Percentiles rank a stretch among this genome's conserved stretches.
Evolutionary conservation across 2,329 filamentous ascomycete species (phyloP).

Genomic region (Helicocarpus griseus): DNA sequence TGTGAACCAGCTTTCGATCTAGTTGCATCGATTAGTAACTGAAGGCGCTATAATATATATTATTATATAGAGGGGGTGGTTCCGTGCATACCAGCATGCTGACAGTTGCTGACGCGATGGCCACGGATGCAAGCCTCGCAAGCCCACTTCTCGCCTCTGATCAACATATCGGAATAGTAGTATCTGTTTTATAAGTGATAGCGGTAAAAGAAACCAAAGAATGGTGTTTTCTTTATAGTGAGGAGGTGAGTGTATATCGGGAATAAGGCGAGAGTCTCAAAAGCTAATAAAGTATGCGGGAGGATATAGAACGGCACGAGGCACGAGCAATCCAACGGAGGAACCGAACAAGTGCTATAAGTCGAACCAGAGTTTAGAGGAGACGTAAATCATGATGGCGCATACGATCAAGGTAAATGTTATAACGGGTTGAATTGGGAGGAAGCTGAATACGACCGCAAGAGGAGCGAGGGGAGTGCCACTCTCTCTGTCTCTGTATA

Average conservation of each 20-base stretch:
- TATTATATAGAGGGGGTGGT: conserved; percentile 8
- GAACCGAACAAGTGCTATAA: neutral
- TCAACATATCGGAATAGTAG: conserved; percentile 11
- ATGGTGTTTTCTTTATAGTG: neutral
- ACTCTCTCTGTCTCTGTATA: no score
- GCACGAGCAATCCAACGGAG: neutral
- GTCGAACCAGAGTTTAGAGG: neutral
- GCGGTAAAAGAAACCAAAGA: neutral
- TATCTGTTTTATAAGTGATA: neutral
- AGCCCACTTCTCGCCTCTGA: conserved; percentile 17
- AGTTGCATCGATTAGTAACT: conserved; percentile 12
- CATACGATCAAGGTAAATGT: neutral
- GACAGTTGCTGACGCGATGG: conserved; percentile 97
- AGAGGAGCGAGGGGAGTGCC: neutral
- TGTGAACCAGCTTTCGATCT: conserved; percentile 89
- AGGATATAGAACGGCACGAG: neutral
- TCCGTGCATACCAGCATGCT: conserved; percentile 70
- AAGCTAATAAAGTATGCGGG: neutral
- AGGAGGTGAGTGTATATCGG: neutral
- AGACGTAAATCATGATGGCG: conserved; percentile 1
- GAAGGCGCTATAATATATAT: conserved; percentile 11
- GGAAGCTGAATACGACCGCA: neutral
- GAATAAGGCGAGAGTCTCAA: neutral
- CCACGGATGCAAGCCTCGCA: conserved; percentile 88
- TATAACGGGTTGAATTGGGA: neutral